Base-by-base conservation (phyloP, 352 stramenopile genomes). In the Peronospora tabacina region DNA sequence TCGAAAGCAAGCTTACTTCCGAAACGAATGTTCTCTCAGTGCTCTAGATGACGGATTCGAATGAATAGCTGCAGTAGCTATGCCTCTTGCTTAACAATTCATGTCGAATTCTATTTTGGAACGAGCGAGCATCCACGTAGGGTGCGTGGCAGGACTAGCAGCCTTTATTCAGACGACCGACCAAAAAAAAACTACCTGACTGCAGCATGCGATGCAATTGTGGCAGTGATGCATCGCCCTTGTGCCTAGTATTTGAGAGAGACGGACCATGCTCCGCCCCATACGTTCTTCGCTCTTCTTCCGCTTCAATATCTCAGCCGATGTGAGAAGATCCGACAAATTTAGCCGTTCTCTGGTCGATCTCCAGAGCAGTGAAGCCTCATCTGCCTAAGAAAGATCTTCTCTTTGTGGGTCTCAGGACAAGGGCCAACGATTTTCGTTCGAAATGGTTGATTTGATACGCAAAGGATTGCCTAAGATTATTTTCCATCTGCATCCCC, bases 331-430 rank as follows among this genome's bases (percentile, higher is more conserved):
- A 26, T 26, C 22, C 22, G 19, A 22, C 3, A 22, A 22, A 22
- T 22, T 26, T 28, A 4, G 41, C 28, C 15, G 36, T n/a, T 32
- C 26, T 39, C 22, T 36, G 7, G 16, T 29, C 22, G 49, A 58
- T 63, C 41, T 58, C 53, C 5, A 32, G 3, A 32, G 28, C 28
- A 32, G 7, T 26, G 3, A 26, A 26, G 37, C 17, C 17, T 29
- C 42, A 63, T 49, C 36, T 63, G 55, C 39, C 54, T 62, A 36
- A 62, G 54, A 62, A 62, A 62, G 54, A 62, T 29, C 48, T 13
- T 48, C 29, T 28, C 40, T 41, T 58, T 41, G 49, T 58, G 47
- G 48, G 57, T 62, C n/a, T n/a, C n/a, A n/a, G n/a, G n/a, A n/a
- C n/a, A n/a, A n/a, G n/a, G n/a, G n/a, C n/a, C n/a, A n/a, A n/a